phyloP scores from a whole-genome alignment of 306 rosid genomes.

The Rosa lucieae region DNA sequence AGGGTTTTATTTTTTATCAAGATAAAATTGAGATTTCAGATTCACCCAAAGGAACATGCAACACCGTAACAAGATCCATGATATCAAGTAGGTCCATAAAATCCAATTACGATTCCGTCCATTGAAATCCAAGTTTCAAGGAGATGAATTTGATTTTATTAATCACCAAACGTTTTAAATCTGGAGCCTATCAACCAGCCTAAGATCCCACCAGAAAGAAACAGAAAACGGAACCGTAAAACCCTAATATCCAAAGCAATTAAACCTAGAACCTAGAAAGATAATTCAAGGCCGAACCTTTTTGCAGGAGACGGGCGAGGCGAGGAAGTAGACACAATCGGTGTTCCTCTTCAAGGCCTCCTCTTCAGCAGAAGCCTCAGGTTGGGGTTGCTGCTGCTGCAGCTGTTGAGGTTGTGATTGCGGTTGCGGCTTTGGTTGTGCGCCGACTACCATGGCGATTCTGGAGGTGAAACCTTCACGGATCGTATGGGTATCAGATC shows the following conservation, averaged over 20 bases:
- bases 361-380: slow-evolving; percentile 63
- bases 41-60: background rate
- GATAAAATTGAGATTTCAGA: background rate
- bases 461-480: slow-evolving; percentile 2
- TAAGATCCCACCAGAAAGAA: slow-evolving; percentile 2
- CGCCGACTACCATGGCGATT: slow-evolving; percentile 68
- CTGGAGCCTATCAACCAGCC: slow-evolving; percentile 13
- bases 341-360: slow-evolving; percentile 91
- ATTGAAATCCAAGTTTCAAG: background rate
- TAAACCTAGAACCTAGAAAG: no score
- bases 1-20: background rate
- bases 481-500: slow-evolving; percentile 35
- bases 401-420: slow-evolving; percentile 41
- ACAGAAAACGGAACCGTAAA: background rate
- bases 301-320: slow-evolving; percentile 97
- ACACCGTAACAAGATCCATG: slow-evolving; percentile 14
- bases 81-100: background rate
- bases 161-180: background rate
- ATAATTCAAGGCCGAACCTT: slow-evolving; percentile 44
- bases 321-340: slow-evolving; percentile 98
- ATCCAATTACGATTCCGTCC: background rate
- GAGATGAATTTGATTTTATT: background rate
- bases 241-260: background rate
- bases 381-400: slow-evolving; percentile 43
- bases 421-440: slow-evolving; percentile 46